These are phyloP conservation scores for Bruguiera hainesii DNA, from an alignment of 441 rosid species.

Conservation along the genomic window DNA sequence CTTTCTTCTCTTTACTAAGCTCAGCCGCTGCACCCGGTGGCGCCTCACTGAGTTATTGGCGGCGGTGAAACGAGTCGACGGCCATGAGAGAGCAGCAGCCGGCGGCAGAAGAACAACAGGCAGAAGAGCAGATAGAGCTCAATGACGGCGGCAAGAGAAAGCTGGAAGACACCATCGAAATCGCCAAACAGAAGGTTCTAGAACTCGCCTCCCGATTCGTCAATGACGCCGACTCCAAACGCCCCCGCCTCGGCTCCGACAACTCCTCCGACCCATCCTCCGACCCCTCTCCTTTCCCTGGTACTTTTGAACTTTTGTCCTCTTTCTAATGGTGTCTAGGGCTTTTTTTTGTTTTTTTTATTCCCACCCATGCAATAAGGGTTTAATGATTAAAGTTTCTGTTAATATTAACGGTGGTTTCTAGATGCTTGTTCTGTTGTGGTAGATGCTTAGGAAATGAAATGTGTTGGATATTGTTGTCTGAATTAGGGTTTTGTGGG, in stretches of 20 bases:
- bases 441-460: too few species aligned
- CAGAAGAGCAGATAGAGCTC: conserved; percentile 8
- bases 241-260: conserved; percentile 18
- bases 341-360: background rate
- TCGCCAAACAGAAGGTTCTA: conserved; percentile 30
- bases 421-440: too few species aligned
- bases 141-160: conserved; percentile 23
- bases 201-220: conserved; percentile 27
- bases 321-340: background rate
- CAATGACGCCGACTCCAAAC: conserved; percentile 26
- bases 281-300: conserved; percentile 16
- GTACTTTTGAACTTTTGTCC: background rate
- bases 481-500: too few species aligned
- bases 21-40: conserved; percentile 14
- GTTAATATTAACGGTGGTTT: too few species aligned
- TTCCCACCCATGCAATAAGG: background rate
- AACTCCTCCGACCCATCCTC: conserved; percentile 10
- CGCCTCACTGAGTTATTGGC: background rate
- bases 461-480: too few species aligned
- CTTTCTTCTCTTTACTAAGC: background rate
- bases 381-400: background rate
- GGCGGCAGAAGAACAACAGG: background rate
- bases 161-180: conserved; percentile 19
- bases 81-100: conserved; percentile 20
- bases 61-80: background rate